phyloP scores from a whole-genome alignment of 106 monocot species.

The Acorus calamus region DNA sequence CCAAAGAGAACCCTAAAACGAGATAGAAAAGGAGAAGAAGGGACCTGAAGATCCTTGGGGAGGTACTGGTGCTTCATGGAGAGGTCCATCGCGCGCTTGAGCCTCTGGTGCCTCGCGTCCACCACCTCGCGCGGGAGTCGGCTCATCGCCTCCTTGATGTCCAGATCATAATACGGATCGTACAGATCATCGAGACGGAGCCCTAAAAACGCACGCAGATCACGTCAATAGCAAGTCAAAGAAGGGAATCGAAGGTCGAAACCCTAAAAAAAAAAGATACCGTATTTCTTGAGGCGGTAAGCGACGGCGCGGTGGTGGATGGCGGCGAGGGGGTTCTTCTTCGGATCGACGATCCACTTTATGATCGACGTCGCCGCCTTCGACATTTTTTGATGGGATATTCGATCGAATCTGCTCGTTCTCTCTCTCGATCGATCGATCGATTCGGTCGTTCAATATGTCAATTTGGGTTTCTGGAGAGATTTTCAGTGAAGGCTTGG shows the following conservation, averaged over 20 bases:
- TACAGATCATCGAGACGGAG: conserved; percentile 85
- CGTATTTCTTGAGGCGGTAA: conserved; percentile 70
- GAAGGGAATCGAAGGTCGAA: background rate
- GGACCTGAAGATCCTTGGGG: conserved; percentile 62
- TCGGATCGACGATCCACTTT: too few species aligned
- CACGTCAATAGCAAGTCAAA: background rate
- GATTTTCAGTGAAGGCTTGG: too few species aligned
- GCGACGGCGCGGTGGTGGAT: conserved; percentile 57
- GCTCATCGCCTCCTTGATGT: conserved; percentile 90
- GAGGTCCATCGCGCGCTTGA: conserved; percentile 94
- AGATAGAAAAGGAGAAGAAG: background rate
- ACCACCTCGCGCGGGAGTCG: conserved; percentile 86
- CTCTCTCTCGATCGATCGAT: too few species aligned
- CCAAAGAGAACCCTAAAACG: too few species aligned
- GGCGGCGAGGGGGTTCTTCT: conserved; percentile 10
- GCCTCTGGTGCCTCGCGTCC: conserved; percentile 87
- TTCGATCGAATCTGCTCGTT: too few species aligned
- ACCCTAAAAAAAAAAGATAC: conserved; percentile 16
- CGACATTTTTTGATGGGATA: too few species aligned
- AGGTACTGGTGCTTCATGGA: conserved; percentile 99
- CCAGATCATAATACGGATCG: conserved; percentile 74
- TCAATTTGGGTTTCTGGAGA: too few species aligned
- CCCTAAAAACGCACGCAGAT: conserved; percentile 23
- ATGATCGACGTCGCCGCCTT: too few species aligned
- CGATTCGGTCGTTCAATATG: too few species aligned